phyloP scores from a whole-genome alignment of 257 asterid species.

The Fraxinus americana region DNA sequence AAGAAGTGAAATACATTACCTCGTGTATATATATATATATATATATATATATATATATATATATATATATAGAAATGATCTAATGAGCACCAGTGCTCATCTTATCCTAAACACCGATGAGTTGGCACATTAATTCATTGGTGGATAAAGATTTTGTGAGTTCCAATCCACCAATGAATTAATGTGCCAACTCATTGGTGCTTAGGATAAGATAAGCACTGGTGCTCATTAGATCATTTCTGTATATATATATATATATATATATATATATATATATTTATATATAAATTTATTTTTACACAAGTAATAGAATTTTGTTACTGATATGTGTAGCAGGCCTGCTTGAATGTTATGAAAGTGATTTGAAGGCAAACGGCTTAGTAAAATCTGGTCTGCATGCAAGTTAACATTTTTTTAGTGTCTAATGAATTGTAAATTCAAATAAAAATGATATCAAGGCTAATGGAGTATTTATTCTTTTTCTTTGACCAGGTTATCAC shows the following conservation, averaged over 20 bases:
- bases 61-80: too few species aligned
- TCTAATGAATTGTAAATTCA: constrained; percentile 1
- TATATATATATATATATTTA: neutral
- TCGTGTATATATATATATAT: neutral
- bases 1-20: neutral
- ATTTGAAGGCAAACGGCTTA: constrained; percentile 24
- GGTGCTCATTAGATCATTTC: too few species aligned
- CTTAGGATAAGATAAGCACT: too few species aligned
- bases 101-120: too few species aligned
- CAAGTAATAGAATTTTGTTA: constrained; percentile 13
- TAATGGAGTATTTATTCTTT: constrained; percentile 15
- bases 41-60: neutral
- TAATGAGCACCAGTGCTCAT: too few species aligned
- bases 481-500: constrained; percentile 33
- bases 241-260: neutral
- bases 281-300: neutral
- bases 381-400: constrained; percentile 25
- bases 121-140: too few species aligned
- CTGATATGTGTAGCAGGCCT: constrained; percentile 25
- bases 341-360: constrained; percentile 23
- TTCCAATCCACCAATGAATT: too few species aligned
- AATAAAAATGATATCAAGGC: constrained; percentile 6
- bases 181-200: too few species aligned
- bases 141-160: too few species aligned
- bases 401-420: neutral